Evolutionary conservation across 2,329 filamentous ascomycete species (phyloP).

Genomic region (Trematosphaeria pertusa): DNA sequence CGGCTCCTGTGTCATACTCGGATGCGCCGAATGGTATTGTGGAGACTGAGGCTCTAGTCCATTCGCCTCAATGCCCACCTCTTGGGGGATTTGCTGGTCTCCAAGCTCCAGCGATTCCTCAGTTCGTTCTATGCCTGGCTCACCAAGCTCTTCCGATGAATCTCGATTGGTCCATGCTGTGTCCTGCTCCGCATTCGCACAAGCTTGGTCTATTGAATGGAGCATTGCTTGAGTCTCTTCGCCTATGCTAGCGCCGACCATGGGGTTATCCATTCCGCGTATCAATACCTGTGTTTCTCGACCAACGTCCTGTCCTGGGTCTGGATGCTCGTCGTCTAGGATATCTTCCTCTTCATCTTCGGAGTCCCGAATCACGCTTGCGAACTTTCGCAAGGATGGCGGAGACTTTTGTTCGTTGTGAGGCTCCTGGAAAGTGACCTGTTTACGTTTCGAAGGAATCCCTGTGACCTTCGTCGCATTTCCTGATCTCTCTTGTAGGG

Average conservation of each 20-base stretch:
- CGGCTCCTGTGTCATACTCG: slow-evolving; percentile 14
- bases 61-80: not conserved
- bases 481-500: slow-evolving; percentile 20
- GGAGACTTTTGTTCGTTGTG: slow-evolving; percentile 17
- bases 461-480: slow-evolving; percentile 20
- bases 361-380: slow-evolving; percentile 40
- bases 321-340: slow-evolving; percentile 20
- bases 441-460: slow-evolving; percentile 40
- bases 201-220: slow-evolving; percentile 33
- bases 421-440: slow-evolving; percentile 34
- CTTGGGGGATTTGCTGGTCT: slow-evolving; percentile 7
- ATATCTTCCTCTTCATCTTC: slow-evolving; percentile 41
- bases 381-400: slow-evolving; percentile 30
- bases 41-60: not conserved
- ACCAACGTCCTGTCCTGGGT: slow-evolving; percentile 5
- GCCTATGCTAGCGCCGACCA: slow-evolving; percentile 19
- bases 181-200: slow-evolving; percentile 20
- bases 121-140: too few relatives aligned
- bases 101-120: slow-evolving; percentile 29
- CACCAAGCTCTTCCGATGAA: slow-evolving; percentile 17
- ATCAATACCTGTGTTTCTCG: slow-evolving; percentile 11
- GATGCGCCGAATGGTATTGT: slow-evolving; percentile 4
- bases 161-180: not conserved
- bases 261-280: not conserved
- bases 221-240: slow-evolving; percentile 36